These are phyloP conservation scores for Mycena sp. DNA, from an alignment of 1,284 basidiomycete genomes.

Conservation along the genomic window DNA sequence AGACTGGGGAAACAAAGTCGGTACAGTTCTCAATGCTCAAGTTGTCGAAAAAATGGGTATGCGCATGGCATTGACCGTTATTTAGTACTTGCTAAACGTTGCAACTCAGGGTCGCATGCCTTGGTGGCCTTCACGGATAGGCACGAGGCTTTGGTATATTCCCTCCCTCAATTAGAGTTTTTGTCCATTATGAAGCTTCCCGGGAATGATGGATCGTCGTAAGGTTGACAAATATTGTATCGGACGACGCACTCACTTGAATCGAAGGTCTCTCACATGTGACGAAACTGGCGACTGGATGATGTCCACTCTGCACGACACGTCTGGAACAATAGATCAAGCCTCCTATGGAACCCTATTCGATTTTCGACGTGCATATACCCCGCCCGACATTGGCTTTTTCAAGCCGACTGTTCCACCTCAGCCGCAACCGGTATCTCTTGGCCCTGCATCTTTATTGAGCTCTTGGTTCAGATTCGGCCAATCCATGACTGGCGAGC, in stretches of 20 bases:
- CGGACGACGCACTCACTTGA: constrained; percentile 1
- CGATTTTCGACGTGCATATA: constrained; percentile 59
- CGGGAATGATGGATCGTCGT: constrained; percentile 50
- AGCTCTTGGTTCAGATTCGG: constrained; percentile 62
- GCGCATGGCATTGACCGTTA: constrained; percentile 26
- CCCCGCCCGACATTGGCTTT: constrained; percentile 61
- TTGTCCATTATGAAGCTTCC: constrained; percentile 61
- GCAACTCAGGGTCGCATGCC: constrained; percentile 63
- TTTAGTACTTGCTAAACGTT: neutral
- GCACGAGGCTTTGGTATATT: constrained; percentile 68
- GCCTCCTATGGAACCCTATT: constrained; percentile 69
- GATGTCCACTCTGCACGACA: constrained; percentile 49
- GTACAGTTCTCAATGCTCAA: constrained; percentile 56
- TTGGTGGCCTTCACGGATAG: constrained; percentile 71
- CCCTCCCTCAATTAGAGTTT: constrained; percentile 72
- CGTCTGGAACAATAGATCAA: constrained; percentile 45
- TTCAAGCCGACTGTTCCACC: constrained; percentile 53
- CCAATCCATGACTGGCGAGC: constrained; percentile 60
- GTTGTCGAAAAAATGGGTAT: constrained; percentile 65
- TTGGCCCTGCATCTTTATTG: constrained; percentile 63
- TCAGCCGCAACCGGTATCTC: constrained; percentile 67
- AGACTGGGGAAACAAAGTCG: constrained; percentile 65
- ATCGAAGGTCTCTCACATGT: constrained; percentile 54
- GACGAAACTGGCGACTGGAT: constrained; percentile 70
- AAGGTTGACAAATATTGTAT: constrained; percentile 32